phyloP scores from a whole-genome alignment of 805 yeast genomes.

The Yueomyces sp. region DNA sequence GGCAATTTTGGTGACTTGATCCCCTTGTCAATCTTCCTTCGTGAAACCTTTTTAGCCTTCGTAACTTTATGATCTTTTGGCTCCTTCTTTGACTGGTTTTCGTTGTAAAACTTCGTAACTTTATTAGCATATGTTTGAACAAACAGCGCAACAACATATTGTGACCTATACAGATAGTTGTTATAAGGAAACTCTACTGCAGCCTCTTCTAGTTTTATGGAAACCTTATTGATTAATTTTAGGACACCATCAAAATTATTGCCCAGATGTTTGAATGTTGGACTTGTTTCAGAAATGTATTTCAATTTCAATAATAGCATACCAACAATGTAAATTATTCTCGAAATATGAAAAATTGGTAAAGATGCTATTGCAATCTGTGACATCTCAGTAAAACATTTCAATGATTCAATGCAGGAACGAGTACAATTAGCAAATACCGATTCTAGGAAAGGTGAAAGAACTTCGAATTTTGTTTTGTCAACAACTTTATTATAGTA shows the following conservation, averaged over 20 bases:
- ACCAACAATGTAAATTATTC: conserved; percentile 52
- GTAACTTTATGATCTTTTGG: neutral
- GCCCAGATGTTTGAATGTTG: conserved; percentile 30
- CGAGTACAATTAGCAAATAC: conserved; percentile 38
- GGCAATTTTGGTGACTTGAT: neutral
- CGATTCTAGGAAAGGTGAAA: conserved; percentile 20
- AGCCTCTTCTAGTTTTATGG: conserved; percentile 16
- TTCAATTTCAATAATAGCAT: conserved; percentile 41
- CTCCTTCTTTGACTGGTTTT: neutral
- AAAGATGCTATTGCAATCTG: conserved; percentile 36
- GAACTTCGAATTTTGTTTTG: conserved; percentile 1
- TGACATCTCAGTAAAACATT: conserved; percentile 32
- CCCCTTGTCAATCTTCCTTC: neutral
- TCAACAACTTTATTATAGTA: conserved; percentile 6
- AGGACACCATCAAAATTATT: conserved; percentile 36
- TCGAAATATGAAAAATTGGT: conserved; percentile 44
- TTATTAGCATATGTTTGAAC: conserved; percentile 50
- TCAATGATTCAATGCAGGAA: conserved; percentile 39
- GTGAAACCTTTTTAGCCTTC: neutral
- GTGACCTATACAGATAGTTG: conserved; percentile 37
- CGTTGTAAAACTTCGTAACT: conserved; percentile 18
- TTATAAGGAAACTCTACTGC: conserved; percentile 30
- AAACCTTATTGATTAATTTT: conserved; percentile 14
- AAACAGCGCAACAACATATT: conserved; percentile 45
- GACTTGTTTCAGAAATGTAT: conserved; percentile 40